Percentiles rank a stretch among this genome's conserved stretches.
phyloP scores from a whole-genome alignment of 805 yeast genomes.

The Jamesozyma rosinii region DNA sequence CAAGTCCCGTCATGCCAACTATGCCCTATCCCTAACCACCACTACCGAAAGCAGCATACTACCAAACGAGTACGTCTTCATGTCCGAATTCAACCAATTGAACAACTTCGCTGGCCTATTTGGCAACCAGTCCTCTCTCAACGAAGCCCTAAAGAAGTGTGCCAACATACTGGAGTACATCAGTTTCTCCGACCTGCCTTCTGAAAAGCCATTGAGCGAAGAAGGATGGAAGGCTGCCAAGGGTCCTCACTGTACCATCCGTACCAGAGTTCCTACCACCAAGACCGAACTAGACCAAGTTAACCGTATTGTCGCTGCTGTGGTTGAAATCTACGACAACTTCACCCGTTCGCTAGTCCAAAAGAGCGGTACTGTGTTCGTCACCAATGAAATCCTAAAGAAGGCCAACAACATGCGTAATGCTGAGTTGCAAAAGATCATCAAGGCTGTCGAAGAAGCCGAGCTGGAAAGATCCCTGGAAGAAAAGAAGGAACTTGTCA shows the following conservation, averaged over 20 bases:
- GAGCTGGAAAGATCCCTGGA: conserved; percentile 61
- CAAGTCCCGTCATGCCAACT: conserved; percentile 62
- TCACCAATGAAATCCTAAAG: conserved; percentile 67
- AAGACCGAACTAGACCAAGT: conserved; percentile 42
- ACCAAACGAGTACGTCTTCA: conserved; percentile 70
- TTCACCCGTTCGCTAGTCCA: conserved; percentile 34
- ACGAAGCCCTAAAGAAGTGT: conserved; percentile 35
- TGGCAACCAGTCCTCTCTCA: conserved; percentile 21
- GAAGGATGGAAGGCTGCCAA: conserved; percentile 47
- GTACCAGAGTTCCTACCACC: conserved; percentile 43
- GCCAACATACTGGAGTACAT: conserved; percentile 49
- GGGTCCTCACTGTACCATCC: conserved; percentile 43
- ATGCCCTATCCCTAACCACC: conserved; percentile 75
- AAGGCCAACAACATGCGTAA: conserved; percentile 74
- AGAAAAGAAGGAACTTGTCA: conserved; percentile 62
- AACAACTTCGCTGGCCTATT: conserved; percentile 43
- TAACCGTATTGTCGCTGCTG: conserved; percentile 42
- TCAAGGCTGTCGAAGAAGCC: conserved; percentile 54
- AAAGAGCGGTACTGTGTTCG: conserved; percentile 39
- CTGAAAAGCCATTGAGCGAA: conserved; percentile 55
- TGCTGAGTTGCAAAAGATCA: conserved; percentile 57
- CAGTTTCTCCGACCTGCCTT: conserved; percentile 77
- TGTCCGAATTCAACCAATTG: conserved; percentile 82
- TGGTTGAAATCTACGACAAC: conserved; percentile 52
- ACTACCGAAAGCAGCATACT: conserved; percentile 63